Evolutionary conservation across 805 yeast species (phyloP), one percentile per base, ranked within the genome.

Genomic region (Wickerhamomyces queroliae): DNA sequence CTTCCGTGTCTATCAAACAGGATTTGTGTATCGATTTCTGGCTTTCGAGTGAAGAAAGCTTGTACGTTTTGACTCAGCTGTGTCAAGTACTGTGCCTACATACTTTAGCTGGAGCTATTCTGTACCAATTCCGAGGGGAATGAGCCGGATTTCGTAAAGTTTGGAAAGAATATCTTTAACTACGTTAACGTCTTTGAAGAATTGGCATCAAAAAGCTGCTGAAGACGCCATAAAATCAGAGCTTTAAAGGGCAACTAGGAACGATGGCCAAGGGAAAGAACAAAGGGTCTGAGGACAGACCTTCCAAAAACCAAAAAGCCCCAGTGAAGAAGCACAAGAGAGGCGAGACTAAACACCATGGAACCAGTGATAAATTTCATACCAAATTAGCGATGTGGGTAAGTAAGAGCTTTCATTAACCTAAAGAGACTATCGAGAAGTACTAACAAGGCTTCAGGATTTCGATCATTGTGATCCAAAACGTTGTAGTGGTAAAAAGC

Each of bases 401-500:
- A 38, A 39, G 50, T 46, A 22, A 7, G 22, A 28, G 18, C 16
- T 12, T 8, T 10, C 4, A 15, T 16, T 7, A 5, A 4, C 23
- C 8, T 8, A 9, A 8, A 19, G 6, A 8, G 4, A 27, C 7
- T 7, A n/a, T 10, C 16, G 15, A 19, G 17, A 23, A 19, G 10
- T 7, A 20, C 34, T 31, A 21, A 31, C 34, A 6, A 5, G 5
- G 10, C 21, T 11, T 6, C 16, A 46, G 50, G 99, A 93, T 60
- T 93, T 93, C 56, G 96, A 90, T 49, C 99, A 93, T 58, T 93
- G 99, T 66, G 99, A 93, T 63, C 99, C 99, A 1, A 93, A 93
- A 57, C 73, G 97, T 56, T 93, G 99, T 59, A 83, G 95, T 48
- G 99, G 99, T 16, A 93, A 93, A 66, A 90, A 89, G 58, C 69